Evolutionary conservation across 768 basidiomycete genomes (phyloP), one percentile per base, ranked within the genome.

Genomic region (Terana coerulea): DNA sequence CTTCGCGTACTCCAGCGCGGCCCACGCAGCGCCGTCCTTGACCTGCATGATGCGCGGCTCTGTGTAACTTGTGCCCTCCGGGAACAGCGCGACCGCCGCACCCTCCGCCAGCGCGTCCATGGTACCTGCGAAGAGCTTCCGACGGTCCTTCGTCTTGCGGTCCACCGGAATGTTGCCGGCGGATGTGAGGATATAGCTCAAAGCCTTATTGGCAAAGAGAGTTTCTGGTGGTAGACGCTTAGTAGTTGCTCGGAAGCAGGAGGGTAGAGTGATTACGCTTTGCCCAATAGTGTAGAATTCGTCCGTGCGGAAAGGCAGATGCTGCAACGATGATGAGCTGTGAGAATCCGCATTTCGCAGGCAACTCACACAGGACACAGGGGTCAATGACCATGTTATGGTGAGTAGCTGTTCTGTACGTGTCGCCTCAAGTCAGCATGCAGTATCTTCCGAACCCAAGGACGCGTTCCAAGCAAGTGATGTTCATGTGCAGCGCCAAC

Each of bases 81-180:
- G 93, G 65, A 99, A 99, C 36, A 98, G 76, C 6, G 92, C 95
- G 48, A 99, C 90, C 17, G 83, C 89, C 55, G 85, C 77, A 14
- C 88, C 90, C n/a, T 73, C 72, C 15, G 83, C 76, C 34, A 99
- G 76, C 1, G 87, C 86, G 46, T 95, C 88, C 60, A 98, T 86
- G 0, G 95, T 97, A 36, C 91, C 89, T 56, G 81, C 80, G 72
- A 97, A 95, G 15, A 98, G 75, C 17, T 81, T 78, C 61, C 88
- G 88, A 49, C 92, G 86, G 70, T 99, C 94, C 72, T 91, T 92
- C 54, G 81, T 90, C 72, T 91, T 94, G 54, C 97, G 82, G 68
- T 97, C 95, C 30, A 98, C 95, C 21, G 95, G 94, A 57, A 99
- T 95, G 67, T 97, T 97, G n/a, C 97, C 95, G 2, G 95, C 88